Conservation (phyloP, 208 protist species). For the Phytomonas sp. region DNA sequence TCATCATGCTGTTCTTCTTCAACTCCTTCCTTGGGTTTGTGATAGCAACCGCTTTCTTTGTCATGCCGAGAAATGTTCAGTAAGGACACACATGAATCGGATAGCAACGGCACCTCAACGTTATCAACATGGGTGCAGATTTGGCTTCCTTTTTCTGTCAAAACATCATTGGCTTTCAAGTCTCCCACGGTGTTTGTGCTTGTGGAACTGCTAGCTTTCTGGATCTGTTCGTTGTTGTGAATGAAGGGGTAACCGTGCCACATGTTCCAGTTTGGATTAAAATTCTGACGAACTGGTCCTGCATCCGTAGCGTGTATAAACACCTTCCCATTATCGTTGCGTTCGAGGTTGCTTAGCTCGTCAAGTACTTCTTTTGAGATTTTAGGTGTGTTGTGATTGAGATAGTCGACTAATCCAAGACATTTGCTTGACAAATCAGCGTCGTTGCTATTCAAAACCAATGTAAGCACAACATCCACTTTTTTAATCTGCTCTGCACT, state of each 20-base stretch:
- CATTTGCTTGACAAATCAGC: slow-evolving; percentile 79
- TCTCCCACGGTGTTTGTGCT: neutral
- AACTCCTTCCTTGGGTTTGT: neutral
- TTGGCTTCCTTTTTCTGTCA: neutral
- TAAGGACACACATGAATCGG: neutral
- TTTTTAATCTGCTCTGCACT: slow-evolving; percentile 80
- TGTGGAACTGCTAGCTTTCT: neutral
- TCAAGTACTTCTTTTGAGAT: slow-evolving; percentile 63
- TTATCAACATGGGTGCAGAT: neutral
- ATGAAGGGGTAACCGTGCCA: neutral
- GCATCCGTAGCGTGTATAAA: neutral
- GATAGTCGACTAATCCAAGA: slow-evolving; percentile 81
- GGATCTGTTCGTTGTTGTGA: neutral
- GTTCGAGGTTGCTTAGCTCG: slow-evolving; percentile 44
- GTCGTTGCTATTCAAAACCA: slow-evolving; percentile 71
- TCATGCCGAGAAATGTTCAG: neutral
- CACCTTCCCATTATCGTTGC: slow-evolving; percentile 22
- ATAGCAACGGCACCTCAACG: neutral
- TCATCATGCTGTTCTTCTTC: neutral
- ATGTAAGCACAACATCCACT: slow-evolving; percentile 77
- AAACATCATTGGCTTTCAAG: neutral
- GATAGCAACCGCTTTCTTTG: neutral
- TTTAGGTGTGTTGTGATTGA: slow-evolving; percentile 79
- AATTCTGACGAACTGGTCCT: neutral
- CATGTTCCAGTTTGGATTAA: neutral